Conservation (phyloP, 306 rosid genomes). For the Gillenia trifoliata region DNA sequence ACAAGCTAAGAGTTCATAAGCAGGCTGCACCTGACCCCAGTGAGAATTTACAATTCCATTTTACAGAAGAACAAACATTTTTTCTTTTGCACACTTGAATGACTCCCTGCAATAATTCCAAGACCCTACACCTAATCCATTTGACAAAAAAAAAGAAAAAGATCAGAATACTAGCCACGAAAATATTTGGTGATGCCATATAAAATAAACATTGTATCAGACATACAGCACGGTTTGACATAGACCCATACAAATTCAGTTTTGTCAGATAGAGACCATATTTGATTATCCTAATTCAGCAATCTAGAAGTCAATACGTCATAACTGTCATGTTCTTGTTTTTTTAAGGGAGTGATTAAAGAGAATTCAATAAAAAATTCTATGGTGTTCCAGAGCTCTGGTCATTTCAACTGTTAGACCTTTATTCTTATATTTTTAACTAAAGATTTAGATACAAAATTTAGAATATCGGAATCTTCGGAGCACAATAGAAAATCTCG, state of each 20-base stretch:
- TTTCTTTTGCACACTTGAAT: not conserved
- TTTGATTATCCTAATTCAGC: not conserved
- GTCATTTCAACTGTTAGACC: no score
- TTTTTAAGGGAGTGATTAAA: not conserved
- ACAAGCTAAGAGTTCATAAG: no score
- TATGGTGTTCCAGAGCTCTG: no score
- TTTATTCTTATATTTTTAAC: no score
- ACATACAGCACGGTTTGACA: not conserved
- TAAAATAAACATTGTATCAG: not conserved
- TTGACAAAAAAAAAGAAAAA: not conserved
- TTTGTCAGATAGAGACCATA: not conserved
- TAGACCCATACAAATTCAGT: not conserved
- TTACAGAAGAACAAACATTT: not conserved
- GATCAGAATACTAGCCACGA: not conserved
- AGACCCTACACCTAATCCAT: not conserved
- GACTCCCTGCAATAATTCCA: no score
- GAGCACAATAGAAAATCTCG: no score
- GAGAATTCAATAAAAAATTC: not conserved
- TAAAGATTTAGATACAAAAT: no score
- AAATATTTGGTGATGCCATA: not conserved
- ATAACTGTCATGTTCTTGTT: not conserved
- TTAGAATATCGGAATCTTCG: no score
- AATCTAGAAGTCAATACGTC: slow-evolving; percentile 10
- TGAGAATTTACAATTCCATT: not conserved
- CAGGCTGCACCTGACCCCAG: no score